Evolutionary conservation across 495 filamentous ascomycete species (phyloP).

Genomic region (Talaromyces wortmannii): DNA sequence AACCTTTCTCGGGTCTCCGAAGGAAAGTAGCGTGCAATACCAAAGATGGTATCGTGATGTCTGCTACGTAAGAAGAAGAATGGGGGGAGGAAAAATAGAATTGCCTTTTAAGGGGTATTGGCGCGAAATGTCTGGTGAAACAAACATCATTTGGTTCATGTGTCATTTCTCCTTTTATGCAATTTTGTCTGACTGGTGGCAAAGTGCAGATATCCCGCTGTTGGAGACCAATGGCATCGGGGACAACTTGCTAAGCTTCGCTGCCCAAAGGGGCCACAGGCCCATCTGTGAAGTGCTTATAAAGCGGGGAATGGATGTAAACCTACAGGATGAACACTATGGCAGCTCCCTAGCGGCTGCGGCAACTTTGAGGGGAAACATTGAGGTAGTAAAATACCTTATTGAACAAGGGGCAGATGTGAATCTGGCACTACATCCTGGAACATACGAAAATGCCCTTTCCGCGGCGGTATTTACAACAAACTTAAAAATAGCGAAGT

Average conservation of each 20-base stretch:
- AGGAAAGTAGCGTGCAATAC: slow-evolving; percentile 19
- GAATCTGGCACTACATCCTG: slow-evolving; percentile 9
- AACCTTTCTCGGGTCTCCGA: slow-evolving; percentile 20
- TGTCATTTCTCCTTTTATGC: slow-evolving; percentile 17
- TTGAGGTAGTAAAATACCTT: slow-evolving; percentile 9
- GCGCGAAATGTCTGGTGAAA: background rate
- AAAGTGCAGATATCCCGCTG: slow-evolving; percentile 7
- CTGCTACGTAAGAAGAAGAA: too few species aligned
- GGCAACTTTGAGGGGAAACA: slow-evolving; percentile 5
- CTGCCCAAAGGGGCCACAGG: slow-evolving; percentile 3
- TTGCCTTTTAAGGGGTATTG: slow-evolving; percentile 1
- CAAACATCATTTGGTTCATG: slow-evolving; percentile 11
- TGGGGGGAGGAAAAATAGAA: background rate
- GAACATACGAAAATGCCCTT: slow-evolving; percentile 16
- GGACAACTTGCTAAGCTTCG: slow-evolving; percentile 13
- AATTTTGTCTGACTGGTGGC: slow-evolving; percentile 22
- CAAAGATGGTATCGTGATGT: slow-evolving; percentile 13
- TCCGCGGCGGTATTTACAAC: slow-evolving; percentile 5
- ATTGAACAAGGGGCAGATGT: slow-evolving; percentile 19
- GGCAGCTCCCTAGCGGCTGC: slow-evolving; percentile 14
- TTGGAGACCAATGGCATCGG: background rate
- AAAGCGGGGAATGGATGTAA: slow-evolving; percentile 13
- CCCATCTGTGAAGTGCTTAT: slow-evolving; percentile 12
- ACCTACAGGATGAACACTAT: slow-evolving; percentile 9
- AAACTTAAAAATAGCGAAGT: slow-evolving; percentile 8